These are phyloP conservation scores for Hymenoscyphus fructigenus DNA, from an alignment of 2,329 filamentous ascomycete genomes.

Conservation along the genomic window DNA sequence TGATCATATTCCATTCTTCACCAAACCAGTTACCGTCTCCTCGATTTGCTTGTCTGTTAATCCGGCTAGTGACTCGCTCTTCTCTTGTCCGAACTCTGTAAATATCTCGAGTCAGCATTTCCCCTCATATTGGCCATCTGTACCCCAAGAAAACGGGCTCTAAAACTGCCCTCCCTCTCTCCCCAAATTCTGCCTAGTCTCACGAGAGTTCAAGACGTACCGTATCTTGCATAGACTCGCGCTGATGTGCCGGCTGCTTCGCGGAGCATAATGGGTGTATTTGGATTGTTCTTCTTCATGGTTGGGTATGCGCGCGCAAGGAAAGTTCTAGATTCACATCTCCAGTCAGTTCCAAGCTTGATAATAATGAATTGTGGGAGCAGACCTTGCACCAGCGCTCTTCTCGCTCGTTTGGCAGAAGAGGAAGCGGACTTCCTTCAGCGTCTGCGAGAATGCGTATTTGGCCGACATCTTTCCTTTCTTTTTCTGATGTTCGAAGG, in stretches of 20 bases:
- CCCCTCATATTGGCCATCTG: background rate
- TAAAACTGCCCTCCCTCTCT: background rate
- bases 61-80: slow-evolving; percentile 60
- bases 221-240: slow-evolving; percentile 89
- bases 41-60: slow-evolving; percentile 71
- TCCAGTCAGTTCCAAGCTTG: slow-evolving; percentile 2
- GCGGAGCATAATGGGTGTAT: slow-evolving; percentile 89
- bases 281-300: slow-evolving; percentile 99
- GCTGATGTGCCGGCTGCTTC: slow-evolving; percentile 85
- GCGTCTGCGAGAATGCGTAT: slow-evolving; percentile 83
- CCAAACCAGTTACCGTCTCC: slow-evolving; percentile 62
- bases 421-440: slow-evolving; percentile 96
- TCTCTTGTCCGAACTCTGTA: slow-evolving; percentile 66
- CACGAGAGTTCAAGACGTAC: slow-evolving; percentile 51
- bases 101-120: background rate
- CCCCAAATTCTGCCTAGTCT: background rate
- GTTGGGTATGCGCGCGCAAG: slow-evolving; percentile 88
- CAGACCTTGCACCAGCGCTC: slow-evolving; percentile 84
- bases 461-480: slow-evolving; percentile 74
- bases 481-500: background rate
- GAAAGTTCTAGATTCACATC: slow-evolving; percentile 65
- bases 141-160: too few relatives aligned
- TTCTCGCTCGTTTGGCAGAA: slow-evolving; percentile 94
- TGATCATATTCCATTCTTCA: slow-evolving; percentile 44
- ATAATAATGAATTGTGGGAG: slow-evolving; percentile 1